These are phyloP conservation scores for Coemansia sp. DNA, from an alignment of 192 early-diverging fungal genomes.

Conservation along the genomic window DNA sequence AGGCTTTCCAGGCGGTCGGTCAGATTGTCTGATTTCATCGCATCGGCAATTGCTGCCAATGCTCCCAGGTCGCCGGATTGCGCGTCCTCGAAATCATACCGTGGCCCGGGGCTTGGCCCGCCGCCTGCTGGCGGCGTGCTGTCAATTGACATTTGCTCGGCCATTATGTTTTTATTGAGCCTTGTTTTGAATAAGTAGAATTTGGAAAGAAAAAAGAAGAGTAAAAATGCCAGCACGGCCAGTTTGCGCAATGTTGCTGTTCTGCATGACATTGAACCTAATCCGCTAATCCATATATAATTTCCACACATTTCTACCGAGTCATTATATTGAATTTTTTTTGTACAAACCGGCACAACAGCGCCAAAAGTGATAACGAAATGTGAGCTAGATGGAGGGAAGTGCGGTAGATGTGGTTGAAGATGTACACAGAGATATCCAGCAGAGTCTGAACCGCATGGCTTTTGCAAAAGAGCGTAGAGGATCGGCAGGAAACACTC, in stretches of 20 bases:
- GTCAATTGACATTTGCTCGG: slow-evolving; percentile 56
- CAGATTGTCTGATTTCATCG: slow-evolving; percentile 54
- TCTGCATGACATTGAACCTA: not conserved
- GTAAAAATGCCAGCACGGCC: not conserved
- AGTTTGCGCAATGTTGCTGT: not conserved
- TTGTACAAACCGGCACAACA: slow-evolving; percentile 6
- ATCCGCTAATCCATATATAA: no score
- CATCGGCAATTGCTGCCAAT: slow-evolving; percentile 51
- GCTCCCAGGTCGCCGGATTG: slow-evolving; percentile 49
- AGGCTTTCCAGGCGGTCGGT: slow-evolving; percentile 56
- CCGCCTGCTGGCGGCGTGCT: slow-evolving; percentile 25
- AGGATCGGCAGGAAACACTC: not conserved
- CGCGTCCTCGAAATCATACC: slow-evolving; percentile 52
- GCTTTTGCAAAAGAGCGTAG: not conserved
- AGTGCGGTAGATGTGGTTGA: not conserved
- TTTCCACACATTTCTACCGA: no score
- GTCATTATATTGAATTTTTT: not conserved
- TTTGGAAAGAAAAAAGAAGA: not conserved
- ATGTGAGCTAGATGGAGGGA: not conserved
- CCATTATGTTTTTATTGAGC: slow-evolving; percentile 19
- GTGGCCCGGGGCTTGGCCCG: slow-evolving; percentile 15
- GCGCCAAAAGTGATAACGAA: not conserved
- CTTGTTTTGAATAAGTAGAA: not conserved
- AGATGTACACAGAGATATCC: not conserved
- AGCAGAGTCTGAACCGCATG: not conserved